A percentile compares a stretch with the other conserved stretches of the same genome.
Conservation (phyloP, 2,329 filamentous ascomycete species). For the Didymella pomorum region DNA sequence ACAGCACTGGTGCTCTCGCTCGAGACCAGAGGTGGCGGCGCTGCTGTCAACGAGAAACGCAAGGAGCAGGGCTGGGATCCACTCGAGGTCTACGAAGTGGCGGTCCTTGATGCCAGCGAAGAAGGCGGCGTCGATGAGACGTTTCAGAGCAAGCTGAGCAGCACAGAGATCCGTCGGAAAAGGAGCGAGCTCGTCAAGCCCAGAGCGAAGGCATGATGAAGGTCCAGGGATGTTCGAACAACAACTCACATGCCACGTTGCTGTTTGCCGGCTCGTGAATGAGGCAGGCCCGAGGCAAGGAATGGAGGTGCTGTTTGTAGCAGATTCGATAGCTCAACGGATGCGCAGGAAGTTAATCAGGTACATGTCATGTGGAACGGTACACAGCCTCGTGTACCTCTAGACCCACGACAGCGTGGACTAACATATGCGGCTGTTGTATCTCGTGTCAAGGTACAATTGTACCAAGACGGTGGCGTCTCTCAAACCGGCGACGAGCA, state of each 20-base stretch:
- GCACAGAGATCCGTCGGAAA: slow-evolving; percentile 75
- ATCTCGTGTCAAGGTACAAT: slow-evolving; percentile 21
- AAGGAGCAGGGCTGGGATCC: slow-evolving; percentile 75
- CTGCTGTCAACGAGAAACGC: slow-evolving; percentile 85
- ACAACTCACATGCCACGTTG: slow-evolving; percentile 19
- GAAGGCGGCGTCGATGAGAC: slow-evolving; percentile 60
- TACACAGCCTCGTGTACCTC: slow-evolving; percentile 30
- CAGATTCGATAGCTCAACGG: slow-evolving; percentile 24
- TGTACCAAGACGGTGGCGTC: slow-evolving; percentile 25
- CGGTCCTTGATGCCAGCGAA: slow-evolving; percentile 78
- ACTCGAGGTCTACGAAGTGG: slow-evolving; percentile 86
- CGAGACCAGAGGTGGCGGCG: slow-evolving; percentile 84
- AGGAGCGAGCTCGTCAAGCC: slow-evolving; percentile 39
- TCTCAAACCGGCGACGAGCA: slow-evolving; percentile 27
- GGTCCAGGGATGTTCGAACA: not conserved
- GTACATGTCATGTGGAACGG: slow-evolving; percentile 38
- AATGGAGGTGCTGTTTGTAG: slow-evolving; percentile 12
- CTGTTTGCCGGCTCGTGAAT: slow-evolving; percentile 6
- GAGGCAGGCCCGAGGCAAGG: slow-evolving; percentile 9
- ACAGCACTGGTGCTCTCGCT: slow-evolving; percentile 84
- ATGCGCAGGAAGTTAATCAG: slow-evolving; percentile 25
- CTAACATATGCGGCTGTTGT: slow-evolving; percentile 32
- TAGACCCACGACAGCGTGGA: slow-evolving; percentile 34
- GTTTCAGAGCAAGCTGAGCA: slow-evolving; percentile 89
- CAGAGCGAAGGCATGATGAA: slow-evolving; percentile 34